Percentiles rank a stretch among this genome's conserved stretches.
Evolutionary conservation across 2,329 filamentous ascomycete genomes (phyloP).

Genomic region (Trichophyton rubrum): DNA sequence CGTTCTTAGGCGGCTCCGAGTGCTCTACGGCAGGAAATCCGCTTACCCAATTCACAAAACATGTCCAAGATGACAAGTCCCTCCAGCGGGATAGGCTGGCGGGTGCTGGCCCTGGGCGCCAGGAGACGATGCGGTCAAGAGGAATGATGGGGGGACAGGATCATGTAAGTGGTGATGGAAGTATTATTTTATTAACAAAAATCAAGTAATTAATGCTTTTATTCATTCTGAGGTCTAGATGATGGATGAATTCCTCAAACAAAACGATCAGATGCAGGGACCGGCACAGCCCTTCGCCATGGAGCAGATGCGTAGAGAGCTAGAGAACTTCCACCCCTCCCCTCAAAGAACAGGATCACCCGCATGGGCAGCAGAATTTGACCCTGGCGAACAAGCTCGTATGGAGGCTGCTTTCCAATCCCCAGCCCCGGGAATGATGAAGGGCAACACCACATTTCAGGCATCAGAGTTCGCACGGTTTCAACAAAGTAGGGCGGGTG

Average conservation of each 20-base stretch:
- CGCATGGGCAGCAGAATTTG: slow-evolving; percentile 53
- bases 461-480: slow-evolving; percentile 81
- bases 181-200: slow-evolving; percentile 13
- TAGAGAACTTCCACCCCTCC: slow-evolving; percentile 41
- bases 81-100: slow-evolving; percentile 82
- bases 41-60: slow-evolving; percentile 93
- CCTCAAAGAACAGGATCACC: slow-evolving; percentile 43
- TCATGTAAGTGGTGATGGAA: slow-evolving; percentile 39
- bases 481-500: slow-evolving; percentile 53
- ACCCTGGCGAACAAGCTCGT: slow-evolving; percentile 48
- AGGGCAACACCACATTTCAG: slow-evolving; percentile 51
- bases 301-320: slow-evolving; percentile 53
- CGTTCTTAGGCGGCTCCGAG: slow-evolving; percentile 88
- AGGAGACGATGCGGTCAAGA: slow-evolving; percentile 66
- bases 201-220: slow-evolving; percentile 6
- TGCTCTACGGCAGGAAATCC: slow-evolving; percentile 95
- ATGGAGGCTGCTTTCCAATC: slow-evolving; percentile 62
- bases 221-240: slow-evolving; percentile 43
- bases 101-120: slow-evolving; percentile 56
- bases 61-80: slow-evolving; percentile 90
- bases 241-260: slow-evolving; percentile 87
- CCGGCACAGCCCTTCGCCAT: slow-evolving; percentile 49
- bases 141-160: slow-evolving; percentile 60
- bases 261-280: slow-evolving; percentile 50
- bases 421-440: slow-evolving; percentile 29